Evolutionary conservation across 176 grass and related monocot genomes (phyloP).

Genomic region (Oryza longistaminata): DNA sequence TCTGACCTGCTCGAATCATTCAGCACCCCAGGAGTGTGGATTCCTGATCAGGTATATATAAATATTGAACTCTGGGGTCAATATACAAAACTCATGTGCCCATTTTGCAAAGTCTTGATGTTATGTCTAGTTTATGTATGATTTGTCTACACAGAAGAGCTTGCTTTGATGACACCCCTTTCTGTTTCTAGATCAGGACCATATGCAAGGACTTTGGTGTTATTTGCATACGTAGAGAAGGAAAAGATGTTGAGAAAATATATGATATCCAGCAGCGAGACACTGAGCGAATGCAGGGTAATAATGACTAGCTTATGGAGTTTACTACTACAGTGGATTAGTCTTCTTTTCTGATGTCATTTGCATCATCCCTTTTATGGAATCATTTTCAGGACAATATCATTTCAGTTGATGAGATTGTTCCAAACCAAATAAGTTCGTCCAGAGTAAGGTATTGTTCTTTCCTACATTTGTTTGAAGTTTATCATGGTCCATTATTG

Average conservation of each 20-base stretch:
- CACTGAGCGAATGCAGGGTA: constrained; percentile 69
- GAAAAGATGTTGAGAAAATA: constrained; percentile 61
- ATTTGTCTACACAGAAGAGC: not conserved
- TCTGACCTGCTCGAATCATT: constrained; percentile 86
- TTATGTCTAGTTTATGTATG: not conserved
- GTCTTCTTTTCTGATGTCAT: not conserved
- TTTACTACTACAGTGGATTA: not conserved
- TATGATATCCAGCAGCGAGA: constrained; percentile 53
- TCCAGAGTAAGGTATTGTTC: constrained; percentile 77
- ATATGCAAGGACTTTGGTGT: constrained; percentile 84
- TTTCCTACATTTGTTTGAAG: not conserved
- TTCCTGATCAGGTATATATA: constrained; percentile 72
- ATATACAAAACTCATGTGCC: not conserved
- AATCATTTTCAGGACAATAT: constrained; percentile 66
- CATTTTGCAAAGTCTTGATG: constrained; percentile 1
- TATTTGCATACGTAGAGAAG: constrained; percentile 78
- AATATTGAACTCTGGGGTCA: not conserved
- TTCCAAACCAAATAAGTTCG: constrained; percentile 93
- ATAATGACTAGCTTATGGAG: not conserved
- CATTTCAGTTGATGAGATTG: constrained; percentile 72
- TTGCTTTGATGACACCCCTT: not conserved
- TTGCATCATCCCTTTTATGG: not conserved
- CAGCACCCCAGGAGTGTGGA: constrained; percentile 72
- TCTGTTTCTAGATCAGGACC: constrained; percentile 53
- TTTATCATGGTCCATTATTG: not conserved